A percentile compares a stretch with the other conserved stretches of the same genome.
phyloP scores from a whole-genome alignment of 306 rosid genomes.

The Medicago ruthenica region DNA sequence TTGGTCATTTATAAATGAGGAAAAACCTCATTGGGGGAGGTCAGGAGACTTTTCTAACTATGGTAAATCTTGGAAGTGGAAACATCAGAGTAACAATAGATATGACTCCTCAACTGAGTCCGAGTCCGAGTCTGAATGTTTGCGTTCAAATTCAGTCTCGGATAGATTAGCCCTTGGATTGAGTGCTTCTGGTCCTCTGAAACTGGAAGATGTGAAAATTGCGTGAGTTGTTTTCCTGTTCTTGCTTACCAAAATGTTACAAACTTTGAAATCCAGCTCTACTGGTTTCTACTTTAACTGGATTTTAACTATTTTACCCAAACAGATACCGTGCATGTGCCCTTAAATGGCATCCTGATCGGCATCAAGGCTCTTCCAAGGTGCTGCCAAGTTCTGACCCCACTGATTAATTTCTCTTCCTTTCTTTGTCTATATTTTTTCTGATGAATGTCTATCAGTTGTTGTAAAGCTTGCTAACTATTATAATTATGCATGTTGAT shows the following conservation, averaged over 20 bases:
- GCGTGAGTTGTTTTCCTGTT: constrained; percentile 65
- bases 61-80: constrained; percentile 65
- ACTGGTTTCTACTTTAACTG: neutral
- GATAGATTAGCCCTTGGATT: constrained; percentile 84
- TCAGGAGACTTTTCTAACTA: constrained; percentile 51
- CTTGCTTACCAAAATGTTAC: neutral
- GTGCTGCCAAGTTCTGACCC: constrained; percentile 42
- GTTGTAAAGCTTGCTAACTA: constrained; percentile 4
- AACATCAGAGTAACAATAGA: constrained; percentile 51
- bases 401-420: neutral
- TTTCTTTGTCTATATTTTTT: constrained; percentile 8
- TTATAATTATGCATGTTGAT: constrained; percentile 28
- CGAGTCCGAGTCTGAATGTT: constrained; percentile 22
- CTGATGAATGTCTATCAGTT: neutral
- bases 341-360: constrained; percentile 95
- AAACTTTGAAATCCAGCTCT: neutral
- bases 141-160: constrained; percentile 48
- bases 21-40: constrained; percentile 66
- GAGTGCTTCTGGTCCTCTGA: constrained; percentile 73
- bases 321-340: constrained; percentile 80
- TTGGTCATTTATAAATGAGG: constrained; percentile 79
- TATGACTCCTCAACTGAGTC: constrained; percentile 54
- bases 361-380: constrained; percentile 89
- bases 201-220: constrained; percentile 75
- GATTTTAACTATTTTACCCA: constrained; percentile 23